Percentiles rank a stretch among this genome's conserved stretches.
Conservation (phyloP, 2,329 filamentous ascomycete genomes). For the Stagonosporopsis vannaccii region DNA sequence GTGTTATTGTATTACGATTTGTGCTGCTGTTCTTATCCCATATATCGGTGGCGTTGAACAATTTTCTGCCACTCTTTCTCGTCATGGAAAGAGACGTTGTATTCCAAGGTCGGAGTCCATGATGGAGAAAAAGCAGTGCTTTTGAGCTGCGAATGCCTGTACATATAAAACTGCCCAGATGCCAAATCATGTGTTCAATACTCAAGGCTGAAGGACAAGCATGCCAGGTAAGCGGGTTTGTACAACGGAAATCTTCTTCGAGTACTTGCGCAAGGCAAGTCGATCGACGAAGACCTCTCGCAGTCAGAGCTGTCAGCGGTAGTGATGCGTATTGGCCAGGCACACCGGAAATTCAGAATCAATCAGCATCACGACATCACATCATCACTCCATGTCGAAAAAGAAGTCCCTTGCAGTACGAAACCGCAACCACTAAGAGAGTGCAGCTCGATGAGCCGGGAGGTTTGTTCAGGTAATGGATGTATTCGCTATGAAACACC, state of each 20-base stretch:
- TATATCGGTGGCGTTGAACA: too few species aligned
- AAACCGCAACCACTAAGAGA: conserved; percentile 4
- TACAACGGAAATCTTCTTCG: conserved; percentile 1
- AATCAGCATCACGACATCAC: conserved; percentile 7
- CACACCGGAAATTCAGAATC: background rate
- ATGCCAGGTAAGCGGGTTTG: background rate
- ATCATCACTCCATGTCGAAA: conserved; percentile 1
- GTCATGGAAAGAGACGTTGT: too few species aligned
- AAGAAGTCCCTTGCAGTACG: background rate
- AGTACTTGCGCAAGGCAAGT: background rate
- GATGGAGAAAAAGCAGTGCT: too few species aligned
- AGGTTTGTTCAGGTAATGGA: conserved; percentile 61
- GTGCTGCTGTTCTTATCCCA: too few species aligned
- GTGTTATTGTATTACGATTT: background rate
- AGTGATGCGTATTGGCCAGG: background rate
- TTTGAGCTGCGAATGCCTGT: too few species aligned
- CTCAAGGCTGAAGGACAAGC: too few species aligned
- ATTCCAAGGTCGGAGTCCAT: too few species aligned
- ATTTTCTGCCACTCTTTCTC: too few species aligned
- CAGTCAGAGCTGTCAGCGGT: too few species aligned
- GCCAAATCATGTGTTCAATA: too few species aligned
- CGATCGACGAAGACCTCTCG: background rate
- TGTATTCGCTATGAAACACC: conserved; percentile 53
- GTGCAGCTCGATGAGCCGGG: conserved; percentile 8
- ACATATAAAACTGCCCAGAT: too few species aligned